Conservation (phyloP, 306 rosid genomes). For the Cotoneaster glaucophyllus region DNA sequence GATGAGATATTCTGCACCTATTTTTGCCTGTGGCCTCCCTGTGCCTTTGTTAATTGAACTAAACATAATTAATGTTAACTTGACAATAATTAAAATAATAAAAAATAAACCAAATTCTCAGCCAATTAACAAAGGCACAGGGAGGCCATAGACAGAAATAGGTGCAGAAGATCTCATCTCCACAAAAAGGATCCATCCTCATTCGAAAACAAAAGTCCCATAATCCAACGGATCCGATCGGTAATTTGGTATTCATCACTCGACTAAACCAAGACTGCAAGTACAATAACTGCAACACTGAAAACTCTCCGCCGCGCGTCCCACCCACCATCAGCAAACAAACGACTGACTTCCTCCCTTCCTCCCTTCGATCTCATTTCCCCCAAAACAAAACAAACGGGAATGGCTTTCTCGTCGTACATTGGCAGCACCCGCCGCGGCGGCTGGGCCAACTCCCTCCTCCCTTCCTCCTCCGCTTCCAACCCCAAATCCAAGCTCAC, state of each 20-base stretch:
- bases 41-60: no score
- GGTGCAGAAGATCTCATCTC: no score
- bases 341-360: background rate
- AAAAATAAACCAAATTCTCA: no score
- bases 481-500: conserved; percentile 61
- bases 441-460: conserved; percentile 55
- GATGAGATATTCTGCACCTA: no score
- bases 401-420: conserved; percentile 60
- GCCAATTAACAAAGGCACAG: no score
- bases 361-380: background rate
- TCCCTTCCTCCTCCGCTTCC: conserved; percentile 41
- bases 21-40: no score
- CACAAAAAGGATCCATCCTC: fast-evolving
- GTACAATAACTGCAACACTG: background rate
- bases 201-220: no score
- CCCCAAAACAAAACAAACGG: background rate
- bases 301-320: background rate
- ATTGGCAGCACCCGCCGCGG: conserved; percentile 58
- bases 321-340: background rate
- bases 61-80: no score
- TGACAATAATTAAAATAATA: no score
- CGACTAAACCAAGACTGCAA: background rate
- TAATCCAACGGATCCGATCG: no score
- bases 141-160: no score
- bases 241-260: no score